Base-by-base conservation (phyloP, 768 basidiomycete species). In the Naganishia friedmannii region DNA sequence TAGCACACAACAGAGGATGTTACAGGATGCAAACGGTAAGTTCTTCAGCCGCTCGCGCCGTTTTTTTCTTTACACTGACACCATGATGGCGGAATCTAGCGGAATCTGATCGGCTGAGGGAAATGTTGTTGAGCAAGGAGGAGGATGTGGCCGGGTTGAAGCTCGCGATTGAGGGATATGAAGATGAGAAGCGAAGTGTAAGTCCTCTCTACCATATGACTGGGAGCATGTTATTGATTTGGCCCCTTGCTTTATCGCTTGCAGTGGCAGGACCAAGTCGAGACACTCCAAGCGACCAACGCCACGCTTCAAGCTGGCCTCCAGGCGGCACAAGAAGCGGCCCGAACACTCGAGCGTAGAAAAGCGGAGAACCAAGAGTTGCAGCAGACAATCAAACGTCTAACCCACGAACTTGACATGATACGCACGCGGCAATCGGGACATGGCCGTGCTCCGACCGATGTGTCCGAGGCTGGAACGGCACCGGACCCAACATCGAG, bases 221-320 rank as follows among this genome's bases (percentile, higher is more conserved):
- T n/a, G n/a, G n/a, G 28, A 17, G 29, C n/a, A 21, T 21, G 17
- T 7, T 7, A 15, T 39, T 23, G 48, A 51, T 51, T 4, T 21
- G 48, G 1, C n/a, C 6, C n/a, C 48, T 5, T 42, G 42, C 12
- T 51, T 23, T 51, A 3, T 23, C 6, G 4, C 3, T 7, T 51
- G 28, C 26, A 63, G 60, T 63, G 60, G 60, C 23, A 63, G 42
- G 60, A 63, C 42, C 60, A 63, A 63, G 23, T 63, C 6, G 39
- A 63, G 42, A 63, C 60, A 13, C 60, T 63, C 9, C 60, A 63
- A 63, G 60, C 60, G 23, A 45, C 60, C 37, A 63, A 63, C 60
- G 39, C 60, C 42, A 63, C 60, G 13, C 60, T 63, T 2, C 60
- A 63, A 17, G 32, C 60, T 13, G n/a, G 60, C 17, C 60, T 63